These are phyloP conservation scores for Phoma sp. DNA, from an alignment of 2,329 filamentous ascomycete genomes.

Conservation along the genomic window DNA sequence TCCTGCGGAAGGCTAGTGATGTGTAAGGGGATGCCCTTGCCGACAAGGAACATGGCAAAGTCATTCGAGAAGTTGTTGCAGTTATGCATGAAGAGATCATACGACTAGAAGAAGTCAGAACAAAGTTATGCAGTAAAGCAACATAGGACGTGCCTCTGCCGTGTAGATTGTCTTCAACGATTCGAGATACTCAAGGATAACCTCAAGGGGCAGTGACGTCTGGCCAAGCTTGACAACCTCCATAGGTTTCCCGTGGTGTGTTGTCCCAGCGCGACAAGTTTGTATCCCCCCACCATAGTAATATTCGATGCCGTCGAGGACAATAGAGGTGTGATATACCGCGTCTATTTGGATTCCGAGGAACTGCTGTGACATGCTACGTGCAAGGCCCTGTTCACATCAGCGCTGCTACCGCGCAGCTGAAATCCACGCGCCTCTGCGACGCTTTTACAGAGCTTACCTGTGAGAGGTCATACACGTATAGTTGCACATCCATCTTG, in stretches of 20 bases:
- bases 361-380: slow-evolving; percentile 61
- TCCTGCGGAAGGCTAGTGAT: slow-evolving; percentile 85
- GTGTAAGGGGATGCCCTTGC: slow-evolving; percentile 84
- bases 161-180: slow-evolving; percentile 85
- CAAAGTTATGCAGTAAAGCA: not conserved
- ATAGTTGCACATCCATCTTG: slow-evolving; percentile 57
- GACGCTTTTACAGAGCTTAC: slow-evolving; percentile 24
- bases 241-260: slow-evolving; percentile 85
- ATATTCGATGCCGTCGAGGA: slow-evolving; percentile 85
- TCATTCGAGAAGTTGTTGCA: slow-evolving; percentile 99
- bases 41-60: slow-evolving; percentile 85
- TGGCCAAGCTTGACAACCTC: slow-evolving; percentile 75
- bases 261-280: slow-evolving; percentile 77
- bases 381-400: slow-evolving; percentile 58
- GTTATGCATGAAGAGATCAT: slow-evolving; percentile 85
- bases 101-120: slow-evolving; percentile 58
- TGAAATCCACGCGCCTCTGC: too few species aligned
- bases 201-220: slow-evolving; percentile 78
- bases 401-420: not conserved
- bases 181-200: slow-evolving; percentile 86
- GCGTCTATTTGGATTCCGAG: slow-evolving; percentile 81
- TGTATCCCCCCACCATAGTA: slow-evolving; percentile 89
- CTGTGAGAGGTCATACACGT: slow-evolving; percentile 59
- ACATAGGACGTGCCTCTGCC: slow-evolving; percentile 61
- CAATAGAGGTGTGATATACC: slow-evolving; percentile 92